Evolutionary conservation across 176 grass and related monocot genomes (phyloP).

Genomic region (Bonia amplexicaulis): DNA sequence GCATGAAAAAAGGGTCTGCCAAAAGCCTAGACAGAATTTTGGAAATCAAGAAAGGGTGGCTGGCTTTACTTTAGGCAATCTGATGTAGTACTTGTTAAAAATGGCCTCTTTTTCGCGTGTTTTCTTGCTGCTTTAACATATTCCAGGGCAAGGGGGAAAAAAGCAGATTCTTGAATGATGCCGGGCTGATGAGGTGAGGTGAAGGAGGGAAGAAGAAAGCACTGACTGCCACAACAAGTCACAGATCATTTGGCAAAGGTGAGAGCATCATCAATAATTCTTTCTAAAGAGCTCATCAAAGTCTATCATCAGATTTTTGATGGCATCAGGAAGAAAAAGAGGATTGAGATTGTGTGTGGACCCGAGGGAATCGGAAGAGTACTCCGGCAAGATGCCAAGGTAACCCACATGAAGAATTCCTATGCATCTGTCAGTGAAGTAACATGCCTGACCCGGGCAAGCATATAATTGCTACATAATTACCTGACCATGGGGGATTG

Average conservation of each 20-base stretch:
- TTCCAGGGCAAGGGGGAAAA: slow-evolving; percentile 6
- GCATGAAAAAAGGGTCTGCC: background rate
- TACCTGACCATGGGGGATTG: slow-evolving; percentile 23
- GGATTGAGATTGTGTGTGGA: slow-evolving; percentile 27
- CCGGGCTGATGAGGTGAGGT: background rate
- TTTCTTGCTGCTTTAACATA: slow-evolving; percentile 44
- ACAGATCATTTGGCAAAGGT: slow-evolving; percentile 45
- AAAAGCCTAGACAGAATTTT: slow-evolving; percentile 32
- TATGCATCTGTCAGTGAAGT: slow-evolving; percentile 32
- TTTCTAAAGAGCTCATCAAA: slow-evolving; percentile 59
- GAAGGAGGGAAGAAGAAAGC: background rate
- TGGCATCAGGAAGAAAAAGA: slow-evolving; percentile 28
- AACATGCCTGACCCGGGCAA: slow-evolving; percentile 23
- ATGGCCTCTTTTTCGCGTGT: slow-evolving; percentile 32
- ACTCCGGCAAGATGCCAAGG: slow-evolving; percentile 38
- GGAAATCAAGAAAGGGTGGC: slow-evolving; percentile 33
- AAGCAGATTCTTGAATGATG: slow-evolving; percentile 65
- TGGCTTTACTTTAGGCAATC: slow-evolving; percentile 34
- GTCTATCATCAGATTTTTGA: slow-evolving; percentile 41
- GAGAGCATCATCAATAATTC: slow-evolving; percentile 43
- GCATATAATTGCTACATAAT: slow-evolving; percentile 49
- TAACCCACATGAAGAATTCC: slow-evolving; percentile 32
- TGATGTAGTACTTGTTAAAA: slow-evolving; percentile 33
- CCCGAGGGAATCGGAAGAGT: slow-evolving; percentile 42
- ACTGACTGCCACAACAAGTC: slow-evolving; percentile 31